Evolutionary conservation across 1,284 basidiomycete genomes (phyloP).

Genomic region (Ceratobasidium sp.): DNA sequence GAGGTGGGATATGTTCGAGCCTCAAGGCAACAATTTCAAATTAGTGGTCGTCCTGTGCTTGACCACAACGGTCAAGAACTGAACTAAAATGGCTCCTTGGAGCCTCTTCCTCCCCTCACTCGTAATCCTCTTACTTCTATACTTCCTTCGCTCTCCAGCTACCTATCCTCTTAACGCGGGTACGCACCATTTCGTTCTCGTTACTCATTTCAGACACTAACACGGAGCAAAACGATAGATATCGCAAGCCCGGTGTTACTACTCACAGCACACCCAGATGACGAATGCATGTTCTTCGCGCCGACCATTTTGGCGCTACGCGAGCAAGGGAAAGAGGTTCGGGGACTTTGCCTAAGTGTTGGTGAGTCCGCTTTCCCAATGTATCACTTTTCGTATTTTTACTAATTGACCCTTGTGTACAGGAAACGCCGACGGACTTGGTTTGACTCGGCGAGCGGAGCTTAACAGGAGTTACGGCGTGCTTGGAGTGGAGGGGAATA

Average conservation of each 20-base stretch:
- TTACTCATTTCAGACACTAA: neutral
- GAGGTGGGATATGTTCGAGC: too few species aligned
- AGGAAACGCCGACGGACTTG: constrained; percentile 87
- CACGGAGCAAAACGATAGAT: neutral
- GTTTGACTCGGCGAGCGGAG: constrained; percentile 73
- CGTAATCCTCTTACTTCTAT: neutral
- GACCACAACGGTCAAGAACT: too few species aligned
- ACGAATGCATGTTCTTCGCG: constrained; percentile 93
- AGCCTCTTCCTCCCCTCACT: constrained; percentile 25
- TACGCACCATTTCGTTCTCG: neutral
- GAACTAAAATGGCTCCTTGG: neutral
- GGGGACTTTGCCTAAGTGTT: constrained; percentile 62
- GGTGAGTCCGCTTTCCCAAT: constrained; percentile 57
- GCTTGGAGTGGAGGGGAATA: constrained; percentile 73
- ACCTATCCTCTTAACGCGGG: neutral
- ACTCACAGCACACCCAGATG: constrained; percentile 91
- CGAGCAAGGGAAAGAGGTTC: constrained; percentile 55
- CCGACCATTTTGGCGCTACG: constrained; percentile 77
- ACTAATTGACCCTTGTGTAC: constrained; percentile 19
- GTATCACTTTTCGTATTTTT: constrained; percentile 57
- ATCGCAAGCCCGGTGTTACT: constrained; percentile 65
- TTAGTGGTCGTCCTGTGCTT: too few species aligned
- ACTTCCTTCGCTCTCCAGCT: neutral
- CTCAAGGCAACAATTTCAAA: too few species aligned
- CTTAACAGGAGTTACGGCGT: constrained; percentile 75